Evolutionary conservation across 2,329 filamentous ascomycete species (phyloP), one percentile per base, ranked within the genome.

Genomic region (Ustilaginoidea virens): DNA sequence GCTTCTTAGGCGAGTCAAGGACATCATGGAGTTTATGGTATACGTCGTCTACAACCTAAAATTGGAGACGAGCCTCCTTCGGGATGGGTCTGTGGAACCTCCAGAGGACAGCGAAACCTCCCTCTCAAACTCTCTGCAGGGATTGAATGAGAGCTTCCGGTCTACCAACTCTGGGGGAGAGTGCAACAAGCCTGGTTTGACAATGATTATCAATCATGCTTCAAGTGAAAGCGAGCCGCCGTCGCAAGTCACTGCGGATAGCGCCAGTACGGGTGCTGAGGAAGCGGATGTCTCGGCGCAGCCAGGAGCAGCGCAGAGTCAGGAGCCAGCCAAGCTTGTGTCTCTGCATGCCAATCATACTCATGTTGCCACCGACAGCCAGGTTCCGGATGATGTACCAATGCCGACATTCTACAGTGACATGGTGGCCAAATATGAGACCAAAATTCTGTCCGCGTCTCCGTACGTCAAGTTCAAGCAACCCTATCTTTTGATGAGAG

Each of bases 31-130:
- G 48, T 96, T 98, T 47, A 94, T 98, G 87, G 80, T 92, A 21
- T 98, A 96, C 42, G 92, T 98, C 13, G 86, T 96, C 9, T 98
- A 98, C 55, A 98, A 94, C 43, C 63, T 98, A 30, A 93, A 92
- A 47, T 66, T 98, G 10, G 90, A 98, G 54, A 93, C 90, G 2
- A 93, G 81, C 41, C 61, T 98, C 25, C 81, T 98, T 68, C 71
- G 82, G 29, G 90, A 98, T 49, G 86, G 92, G 43, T 92, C 83
- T 41, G 79, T 92, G 11, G 71, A 86, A 36, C 77, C 92, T 14
- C 85, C 85, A 1, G 65, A 69, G 2, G 66, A 67, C 17, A 58
- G 64, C 7, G 65, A 70, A 3, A 39, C 36, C 19, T 56, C 52
- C 1, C 37, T 55, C 35, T 46, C 53, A 47, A 60, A 46, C 28